Base-by-base conservation (phyloP, 257 asterid genomes). In the Prunella vulgaris region DNA sequence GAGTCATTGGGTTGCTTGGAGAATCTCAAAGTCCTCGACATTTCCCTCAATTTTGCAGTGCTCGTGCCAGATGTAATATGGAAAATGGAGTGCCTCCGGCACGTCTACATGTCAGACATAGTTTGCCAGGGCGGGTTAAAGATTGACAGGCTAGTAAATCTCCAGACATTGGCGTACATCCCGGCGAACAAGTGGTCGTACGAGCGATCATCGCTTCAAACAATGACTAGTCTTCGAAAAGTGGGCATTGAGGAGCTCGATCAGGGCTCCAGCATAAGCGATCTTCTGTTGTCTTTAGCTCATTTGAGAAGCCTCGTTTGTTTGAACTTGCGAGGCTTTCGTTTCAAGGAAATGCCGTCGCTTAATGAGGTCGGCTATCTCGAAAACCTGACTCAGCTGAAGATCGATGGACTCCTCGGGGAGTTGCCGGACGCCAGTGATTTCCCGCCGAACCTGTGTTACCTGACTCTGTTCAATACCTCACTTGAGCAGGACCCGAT, bases 391-490 rank as follows among this genome's bases (percentile, higher is more conserved):
- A 48, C 27, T 1, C 28, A 53, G 22, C 74, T 77, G 48, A 77
- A 18, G 69, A 20, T 71, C 40, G 38, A 37, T 5, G 74, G 74
- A 10, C 2, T 0, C 1, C 8, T 77, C 4, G 28, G n/a, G 1
- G 21, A 5, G 3, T 27, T 77, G 22, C 74, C 77, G 1, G 24
- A 7, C 7, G 30, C 18, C 5, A 1, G 6, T 14, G 3, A 18
- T 21, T 77, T 76, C 53, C 81, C 81, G 6, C 77, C 74, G 5
- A 64, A 64, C 18, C 59, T 76, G 67, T 10, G 37, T 27, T 27
- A 22, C 76, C 58, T 77, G 57, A 66, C 22, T n/a, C 60, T 72
- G 38, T 13, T 8, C 1, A n/a, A n/a, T n/a, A n/a, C n/a, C n/a
- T n/a, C n/a, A n/a, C n/a, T n/a, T n/a, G n/a, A n/a, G n/a, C n/a